Evolutionary conservation across 1,284 basidiomycete species (phyloP), one percentile per base, ranked within the genome.

Genomic region (Pascua sp.): DNA sequence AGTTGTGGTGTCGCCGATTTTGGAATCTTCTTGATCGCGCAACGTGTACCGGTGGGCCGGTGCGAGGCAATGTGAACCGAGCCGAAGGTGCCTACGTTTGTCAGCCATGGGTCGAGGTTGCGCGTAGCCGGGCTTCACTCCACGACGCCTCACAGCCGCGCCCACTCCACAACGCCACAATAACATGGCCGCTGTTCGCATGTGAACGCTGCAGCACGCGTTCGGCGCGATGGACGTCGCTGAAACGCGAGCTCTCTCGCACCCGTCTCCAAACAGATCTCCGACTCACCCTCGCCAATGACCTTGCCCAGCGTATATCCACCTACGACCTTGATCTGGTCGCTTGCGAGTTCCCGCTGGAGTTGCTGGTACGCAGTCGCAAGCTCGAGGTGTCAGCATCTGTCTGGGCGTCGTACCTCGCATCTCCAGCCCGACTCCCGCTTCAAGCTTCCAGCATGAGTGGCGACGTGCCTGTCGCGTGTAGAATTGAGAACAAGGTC

Each of bases 1-100:
- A 98, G 83, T 47, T 90, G 84, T 32, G 91, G 82, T 49, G 91
- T 91, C 80, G 91, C 85, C 56, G 85, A 85, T 78, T 98, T 98
- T 41, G 95, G 92, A 61, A 98, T 92, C 78, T 98, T 94, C 79
- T 98, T 98, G 79, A 98, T 89, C 51, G 95, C 95, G 62, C 97
- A 91, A 55, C 90, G 85, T 48, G 86, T 86, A 4, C 87, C 88
- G 2, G 92, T 92, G 49, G 95, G 82, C 59, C 93, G 88, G 76
- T 97, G 93, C 1, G 89, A 92, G 48, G 91, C 93, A 71, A 97
- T 81, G 53, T 93, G 86, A 24, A 96, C 93, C 72, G 92, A 94
- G 51, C 93, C 93, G 76, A 91, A 94, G 47, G 91, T 87, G 60
- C 91, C 91, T 92, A 68, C 24, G 24, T 32, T 32, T 32, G 24